These are phyloP conservation scores for Brassica cretica DNA, from an alignment of 345 rosid genomes.

Conservation along the genomic window DNA sequence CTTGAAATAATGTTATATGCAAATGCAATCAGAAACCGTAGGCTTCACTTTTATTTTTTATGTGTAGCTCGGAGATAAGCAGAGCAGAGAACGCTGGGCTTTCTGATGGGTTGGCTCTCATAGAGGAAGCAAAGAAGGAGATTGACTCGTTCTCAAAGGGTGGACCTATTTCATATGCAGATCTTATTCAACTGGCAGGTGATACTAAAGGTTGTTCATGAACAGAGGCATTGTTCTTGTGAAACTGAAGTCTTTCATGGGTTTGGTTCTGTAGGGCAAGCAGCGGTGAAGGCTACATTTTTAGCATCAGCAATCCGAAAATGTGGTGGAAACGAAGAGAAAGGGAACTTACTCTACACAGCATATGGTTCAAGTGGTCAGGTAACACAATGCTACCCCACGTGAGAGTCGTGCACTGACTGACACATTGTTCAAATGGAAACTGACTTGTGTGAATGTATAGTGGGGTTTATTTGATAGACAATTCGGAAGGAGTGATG, in stretches of 20 bases:
- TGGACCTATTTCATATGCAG: slow-evolving; percentile 85
- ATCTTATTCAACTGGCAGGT: slow-evolving; percentile 82
- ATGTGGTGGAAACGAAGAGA: slow-evolving; percentile 94
- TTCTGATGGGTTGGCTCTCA: slow-evolving; percentile 53
- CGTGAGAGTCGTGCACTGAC: background rate
- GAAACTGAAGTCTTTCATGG: background rate
- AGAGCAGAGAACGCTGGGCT: slow-evolving; percentile 88
- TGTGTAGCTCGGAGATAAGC: slow-evolving; percentile 90
- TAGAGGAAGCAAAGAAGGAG: slow-evolving; percentile 71
- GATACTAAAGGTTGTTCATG: slow-evolving; percentile 19
- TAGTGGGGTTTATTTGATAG: slow-evolving; percentile 93
- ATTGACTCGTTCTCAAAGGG: slow-evolving; percentile 86
- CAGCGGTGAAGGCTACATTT: slow-evolving; percentile 77
- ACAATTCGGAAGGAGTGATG: slow-evolving; percentile 79
- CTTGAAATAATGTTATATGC: background rate
- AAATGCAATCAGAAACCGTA: background rate
- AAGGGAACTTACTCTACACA: slow-evolving; percentile 62
- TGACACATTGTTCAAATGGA: background rate
- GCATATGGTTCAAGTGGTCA: slow-evolving; percentile 92
- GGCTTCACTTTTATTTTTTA: slow-evolving; percentile 8
- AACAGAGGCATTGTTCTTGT: background rate
- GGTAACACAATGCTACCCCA: slow-evolving; percentile 45
- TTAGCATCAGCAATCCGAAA: slow-evolving; percentile 82
- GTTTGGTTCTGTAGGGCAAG: slow-evolving; percentile 52
- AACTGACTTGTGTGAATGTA: slow-evolving; percentile 14